Base-by-base conservation (phyloP, 1,139 yeast genomes). In the Geotrichum siamense region DNA sequence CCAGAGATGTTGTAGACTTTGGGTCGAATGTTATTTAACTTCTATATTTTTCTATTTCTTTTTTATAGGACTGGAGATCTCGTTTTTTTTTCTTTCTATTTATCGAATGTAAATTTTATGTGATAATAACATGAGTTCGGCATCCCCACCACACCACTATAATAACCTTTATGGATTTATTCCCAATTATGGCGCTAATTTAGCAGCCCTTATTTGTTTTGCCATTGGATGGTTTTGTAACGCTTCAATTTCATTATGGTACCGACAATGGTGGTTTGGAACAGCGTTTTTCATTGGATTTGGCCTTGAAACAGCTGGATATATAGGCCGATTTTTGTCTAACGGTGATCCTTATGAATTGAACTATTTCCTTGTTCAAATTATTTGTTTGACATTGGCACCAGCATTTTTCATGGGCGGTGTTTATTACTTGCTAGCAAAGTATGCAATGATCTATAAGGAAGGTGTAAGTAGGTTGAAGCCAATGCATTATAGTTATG, bases 381-480 rank as follows among this genome's bases (percentile, higher is more conserved):
- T 79, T 51, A 74, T 80, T 42, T 68, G 82, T 48, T 67, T 86
- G 50, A 85, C 94, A 0, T 66, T 87, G 43, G 91, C 87, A 0
- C 96, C 96, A 0, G 91, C 91, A 5, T 86, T 89, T 60, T 71
- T 84, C 44, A 83, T 85, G 87, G 96, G 83, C 3, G 96, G 94
- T 3, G 70, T 87, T 6, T 87, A 87, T 63, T 83, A 76, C 56
- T 65, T 81, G 42, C 70, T 86, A 55, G 93, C 87, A 3, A 86
- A 84, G 61, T 55, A 82, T 51, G 76, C 82, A 37, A 76, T 82
- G 43, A 68, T 84, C 5, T 82, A 77, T 60, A 94, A 94, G 5
- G 67, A 75, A 41, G 61, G 70, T 34, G 79, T 67, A 55, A 77
- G 93, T 1, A 57, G 74, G 0, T 61, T 87, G 48, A 75, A 72